Evolutionary conservation across 805 yeast species (phyloP), one percentile per base, ranked within the genome.

Genomic region (Hanseniaspora taiwanica): DNA sequence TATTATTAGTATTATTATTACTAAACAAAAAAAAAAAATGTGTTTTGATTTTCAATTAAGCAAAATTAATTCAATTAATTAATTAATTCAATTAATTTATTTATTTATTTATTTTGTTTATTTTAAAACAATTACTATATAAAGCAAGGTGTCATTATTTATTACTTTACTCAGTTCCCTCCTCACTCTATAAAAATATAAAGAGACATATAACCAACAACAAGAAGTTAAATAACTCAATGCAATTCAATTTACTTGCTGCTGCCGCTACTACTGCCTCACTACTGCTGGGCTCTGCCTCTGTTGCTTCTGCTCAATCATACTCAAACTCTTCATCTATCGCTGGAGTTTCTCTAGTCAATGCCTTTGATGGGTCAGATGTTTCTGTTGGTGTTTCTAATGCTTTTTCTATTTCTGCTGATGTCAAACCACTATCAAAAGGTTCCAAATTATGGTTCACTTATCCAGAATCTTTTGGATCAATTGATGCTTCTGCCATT

Each of bases 381-480:
- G 23, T 33, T 33, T 18, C 36, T 18, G n/a, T 19, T 20, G 36
- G 36, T 33, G 19, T 23, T 19, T 3, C 21, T 8, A 18, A 32
- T 6, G 35, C 40, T 31, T 41, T 24, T 24, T 10, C 39, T 27
- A 17, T 43, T 40, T 29, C 37, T 24, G 35, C 42, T 16, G 35
- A 36, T 21, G n/a, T 43, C 24, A 18, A 38, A 25, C 42, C 46
- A 16, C 4, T 40, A 3, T 29, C 29, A 25, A 27, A 39, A 12
- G 46, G 46, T 34, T 39, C 40, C 21, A n/a, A 16, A 3, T 36
- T 33, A 10, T 43, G 46, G 46, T 38, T 43, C 25, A 37, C 37
- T 18, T 32, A 34, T 14, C 46, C 46, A 23, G 37, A 31, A 10
- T 39, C 39, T 8, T 37, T 41, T 20, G 40, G 34, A 6, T 25